phyloP scores from a whole-genome alignment of 352 stramenopile species.

The Globisporangium cystogenes region DNA sequence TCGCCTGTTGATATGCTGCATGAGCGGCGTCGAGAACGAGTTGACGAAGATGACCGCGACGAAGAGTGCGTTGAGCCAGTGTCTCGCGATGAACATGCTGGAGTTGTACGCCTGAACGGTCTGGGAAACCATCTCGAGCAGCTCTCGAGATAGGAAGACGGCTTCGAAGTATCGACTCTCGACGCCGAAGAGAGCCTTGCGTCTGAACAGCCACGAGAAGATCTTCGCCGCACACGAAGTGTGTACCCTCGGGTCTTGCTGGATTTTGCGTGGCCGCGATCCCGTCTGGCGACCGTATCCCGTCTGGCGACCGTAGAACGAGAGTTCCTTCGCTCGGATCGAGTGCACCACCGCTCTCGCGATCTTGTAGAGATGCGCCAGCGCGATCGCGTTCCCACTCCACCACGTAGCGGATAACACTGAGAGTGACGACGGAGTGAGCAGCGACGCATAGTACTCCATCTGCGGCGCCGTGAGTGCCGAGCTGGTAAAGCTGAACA shows the following conservation, averaged over 20 bases:
- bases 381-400: not conserved
- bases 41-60: conserved; percentile 3
- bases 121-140: conserved; percentile 6
- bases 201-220: not conserved
- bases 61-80: conserved; percentile 7
- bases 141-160: conserved; percentile 4
- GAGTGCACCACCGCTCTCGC: not conserved
- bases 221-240: not conserved
- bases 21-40: conserved; percentile 5
- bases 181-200: not conserved
- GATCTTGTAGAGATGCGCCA: conserved; percentile 2
- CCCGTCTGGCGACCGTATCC: not conserved
- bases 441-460: conserved; percentile 7
- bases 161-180: conserved; percentile 6
- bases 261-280: not conserved
- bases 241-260: not conserved
- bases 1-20: not conserved
- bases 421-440: not conserved
- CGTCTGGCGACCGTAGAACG: not conserved
- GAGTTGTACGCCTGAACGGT: conserved; percentile 7
- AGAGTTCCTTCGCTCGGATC: not conserved
- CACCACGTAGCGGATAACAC: not conserved
- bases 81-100: conserved; percentile 4
- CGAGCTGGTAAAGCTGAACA: not conserved
- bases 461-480: conserved; percentile 1